Conservation (phyloP, 306 rosid genomes). For the Sechiopsis laciniata region DNA sequence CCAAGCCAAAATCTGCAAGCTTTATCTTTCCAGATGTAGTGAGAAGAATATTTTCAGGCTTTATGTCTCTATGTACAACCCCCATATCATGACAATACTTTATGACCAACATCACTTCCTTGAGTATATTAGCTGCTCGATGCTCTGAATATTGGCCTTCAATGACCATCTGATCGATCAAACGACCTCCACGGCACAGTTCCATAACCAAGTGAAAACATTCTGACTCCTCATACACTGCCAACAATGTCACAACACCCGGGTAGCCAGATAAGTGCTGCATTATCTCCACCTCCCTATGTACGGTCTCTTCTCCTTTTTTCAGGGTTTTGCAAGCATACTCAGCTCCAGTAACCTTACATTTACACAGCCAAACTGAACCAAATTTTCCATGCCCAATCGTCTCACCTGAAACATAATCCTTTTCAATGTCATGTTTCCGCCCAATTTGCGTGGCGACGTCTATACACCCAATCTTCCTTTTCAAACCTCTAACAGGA, state of each 20-base stretch:
- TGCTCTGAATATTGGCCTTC: constrained; percentile 81
- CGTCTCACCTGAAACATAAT: constrained; percentile 57
- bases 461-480: constrained; percentile 97
- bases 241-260: constrained; percentile 87
- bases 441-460: constrained; percentile 93
- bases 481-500: constrained; percentile 79
- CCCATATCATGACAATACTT: constrained; percentile 99
- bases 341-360: constrained; percentile 60
- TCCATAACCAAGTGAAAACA: constrained; percentile 97
- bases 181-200: constrained; percentile 81
- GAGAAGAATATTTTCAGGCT: constrained; percentile 94
- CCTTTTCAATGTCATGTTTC: constrained; percentile 84
- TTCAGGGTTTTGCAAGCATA: constrained; percentile 84
- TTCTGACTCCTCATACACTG: constrained; percentile 82
- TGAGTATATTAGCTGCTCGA: constrained; percentile 68
- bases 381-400: constrained; percentile 96
- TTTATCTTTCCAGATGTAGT: constrained; percentile 70
- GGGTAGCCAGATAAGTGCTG: constrained; percentile 96
- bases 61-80: constrained; percentile 93
- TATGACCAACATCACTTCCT: constrained; percentile 90
- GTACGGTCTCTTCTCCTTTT: constrained; percentile 94
- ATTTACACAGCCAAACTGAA: constrained; percentile 70
- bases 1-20: constrained; percentile 99
- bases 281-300: constrained; percentile 98
- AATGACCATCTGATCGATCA: constrained; percentile 64